Conservation (phyloP, 2,329 filamentous ascomycete genomes). For the Alternaria gaisen region DNA sequence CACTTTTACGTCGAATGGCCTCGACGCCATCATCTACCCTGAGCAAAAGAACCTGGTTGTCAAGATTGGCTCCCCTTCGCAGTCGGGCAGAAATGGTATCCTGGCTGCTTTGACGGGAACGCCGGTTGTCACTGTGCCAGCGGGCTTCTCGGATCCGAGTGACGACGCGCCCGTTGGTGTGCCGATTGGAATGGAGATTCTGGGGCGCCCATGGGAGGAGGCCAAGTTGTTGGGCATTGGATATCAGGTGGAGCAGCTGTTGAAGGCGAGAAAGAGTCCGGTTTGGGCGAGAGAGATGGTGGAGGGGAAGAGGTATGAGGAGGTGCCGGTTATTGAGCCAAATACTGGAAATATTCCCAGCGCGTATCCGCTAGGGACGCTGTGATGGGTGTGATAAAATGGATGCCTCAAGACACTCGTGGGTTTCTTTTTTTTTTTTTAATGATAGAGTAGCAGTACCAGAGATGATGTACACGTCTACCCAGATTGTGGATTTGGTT, state of each 20-base stretch:
- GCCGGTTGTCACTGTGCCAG: conserved; percentile 64
- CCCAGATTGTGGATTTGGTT: no score
- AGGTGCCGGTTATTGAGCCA: conserved; percentile 58
- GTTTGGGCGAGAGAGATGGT: conserved; percentile 55
- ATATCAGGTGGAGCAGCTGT: conserved; percentile 59
- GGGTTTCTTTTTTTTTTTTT: no score
- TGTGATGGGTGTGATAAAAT: no score
- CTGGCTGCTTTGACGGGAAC: conserved; percentile 63
- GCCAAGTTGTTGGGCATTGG: conserved; percentile 63
- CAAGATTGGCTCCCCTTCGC: conserved; percentile 63
- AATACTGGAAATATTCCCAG: conserved; percentile 53
- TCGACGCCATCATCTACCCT: conserved; percentile 70
- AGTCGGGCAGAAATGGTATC: conserved; percentile 68
- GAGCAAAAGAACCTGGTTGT: conserved; percentile 72
- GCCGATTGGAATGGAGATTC: conserved; percentile 71
- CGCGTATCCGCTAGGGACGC: conserved; percentile 60
- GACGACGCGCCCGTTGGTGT: conserved; percentile 64
- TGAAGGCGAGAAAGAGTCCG: conserved; percentile 59
- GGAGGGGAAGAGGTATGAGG: conserved; percentile 51
- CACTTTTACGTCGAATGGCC: conserved; percentile 59
- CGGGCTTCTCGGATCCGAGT: conserved; percentile 61
- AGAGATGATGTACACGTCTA: no score
- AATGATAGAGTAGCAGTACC: no score
- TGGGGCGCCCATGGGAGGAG: conserved; percentile 67
- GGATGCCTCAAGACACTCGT: no score